Base-by-base conservation (phyloP, 83 land plant species). In the Picea abies region DNA sequence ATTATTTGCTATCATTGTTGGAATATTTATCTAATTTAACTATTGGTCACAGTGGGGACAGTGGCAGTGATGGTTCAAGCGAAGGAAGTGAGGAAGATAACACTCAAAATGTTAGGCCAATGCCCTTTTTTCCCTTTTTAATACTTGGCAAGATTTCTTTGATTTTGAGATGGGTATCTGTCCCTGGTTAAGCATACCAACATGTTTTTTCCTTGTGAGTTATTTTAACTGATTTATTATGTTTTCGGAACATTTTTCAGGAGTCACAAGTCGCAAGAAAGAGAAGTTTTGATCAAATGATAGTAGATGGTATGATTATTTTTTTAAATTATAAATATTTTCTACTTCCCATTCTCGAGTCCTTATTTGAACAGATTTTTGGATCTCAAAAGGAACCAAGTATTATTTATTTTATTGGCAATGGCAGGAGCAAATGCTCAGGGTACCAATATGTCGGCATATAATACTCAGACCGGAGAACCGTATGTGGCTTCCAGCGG, bases 41-140 rank as follows among this genome's bases (percentile, higher is more conserved):
- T 26, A 14, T 26, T 60, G n/a, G 6, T 22, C 44, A 37, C 83
- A 89, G 91, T 87, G 93, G 79, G 78, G 94, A 92, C 60, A 94
- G 92, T 84, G 94, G 94, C 22, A 89, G 89, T 63, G 96, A 94
- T 17, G 94, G 90, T 78, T 90, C 96, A 80, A 87, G 88, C 17
- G 92, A 94, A 56, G 92, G 83, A 68, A 92, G 92, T 79, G 91
- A 91, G 32, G 96, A 92, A 56, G 89, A 88, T 61, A 81, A 79
- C 49, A 73, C 86, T 41, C 96, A 84, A 58, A 87, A 89, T 73
- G 91, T 88, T 83, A 19, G 78, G 60, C 23, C 81, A 80, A 35
- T 49, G 60, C 12, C 12, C 70, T 78, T 56, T 32, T 37, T 25
- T 52, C 52, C 19, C 32, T 65, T 77, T 11, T 58, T 76, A 29